Percentiles rank a stretch among this genome's conserved stretches.
These are phyloP conservation scores for Mrakia blollopis DNA, from an alignment of 768 basidiomycete species.

Conservation along the genomic window DNA sequence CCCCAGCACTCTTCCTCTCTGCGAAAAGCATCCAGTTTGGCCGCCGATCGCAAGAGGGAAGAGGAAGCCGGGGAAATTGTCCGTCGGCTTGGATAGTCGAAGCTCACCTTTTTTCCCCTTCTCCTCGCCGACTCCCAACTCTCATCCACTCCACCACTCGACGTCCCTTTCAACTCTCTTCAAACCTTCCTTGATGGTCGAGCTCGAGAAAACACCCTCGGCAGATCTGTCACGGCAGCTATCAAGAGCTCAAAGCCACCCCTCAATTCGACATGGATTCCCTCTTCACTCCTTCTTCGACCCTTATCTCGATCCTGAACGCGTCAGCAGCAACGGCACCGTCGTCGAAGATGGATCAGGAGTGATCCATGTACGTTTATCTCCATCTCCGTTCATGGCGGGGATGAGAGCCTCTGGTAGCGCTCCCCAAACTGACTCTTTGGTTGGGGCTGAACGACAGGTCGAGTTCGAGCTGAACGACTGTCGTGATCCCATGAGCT, in stretches of 20 bases:
- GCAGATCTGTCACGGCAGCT: background rate
- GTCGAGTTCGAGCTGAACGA: slow-evolving; percentile 18
- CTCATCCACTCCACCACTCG: too few relatives aligned
- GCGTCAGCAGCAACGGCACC: background rate
- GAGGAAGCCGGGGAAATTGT: too few relatives aligned
- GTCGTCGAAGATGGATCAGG: background rate
- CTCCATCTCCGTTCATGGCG: background rate
- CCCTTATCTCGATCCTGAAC: background rate
- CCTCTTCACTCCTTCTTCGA: background rate
- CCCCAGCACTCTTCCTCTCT: too few relatives aligned
- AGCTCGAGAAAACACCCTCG: too few relatives aligned
- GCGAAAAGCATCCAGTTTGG: too few relatives aligned
- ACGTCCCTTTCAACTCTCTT: too few relatives aligned
- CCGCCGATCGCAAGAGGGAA: too few relatives aligned
- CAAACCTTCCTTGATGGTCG: too few relatives aligned
- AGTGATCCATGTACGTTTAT: background rate
- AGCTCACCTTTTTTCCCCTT: too few relatives aligned
- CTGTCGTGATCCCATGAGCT: slow-evolving; percentile 6
- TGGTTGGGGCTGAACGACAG: background rate
- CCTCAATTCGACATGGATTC: background rate
- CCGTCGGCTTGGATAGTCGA: too few relatives aligned
- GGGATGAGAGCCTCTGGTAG: background rate
- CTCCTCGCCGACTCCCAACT: too few relatives aligned
- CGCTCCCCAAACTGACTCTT: background rate
- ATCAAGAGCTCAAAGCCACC: background rate